Evolutionary conservation across 495 filamentous ascomycete genomes (phyloP), one percentile per base, ranked within the genome.

Genomic region (Aspergillus campestris): DNA sequence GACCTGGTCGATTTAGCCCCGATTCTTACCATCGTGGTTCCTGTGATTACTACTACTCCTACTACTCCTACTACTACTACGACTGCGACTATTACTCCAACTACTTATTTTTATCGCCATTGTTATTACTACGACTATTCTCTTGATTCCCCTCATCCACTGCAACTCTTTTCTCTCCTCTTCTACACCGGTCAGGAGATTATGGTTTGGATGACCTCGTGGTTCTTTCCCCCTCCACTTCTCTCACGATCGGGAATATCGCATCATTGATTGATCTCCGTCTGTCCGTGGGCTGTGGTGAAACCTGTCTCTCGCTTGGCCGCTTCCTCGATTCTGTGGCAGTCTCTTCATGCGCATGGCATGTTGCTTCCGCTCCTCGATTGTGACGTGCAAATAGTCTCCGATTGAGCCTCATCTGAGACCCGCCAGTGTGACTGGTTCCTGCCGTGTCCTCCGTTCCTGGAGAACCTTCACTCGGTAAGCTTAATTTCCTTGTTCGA

Each of bases 371-470:
- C 18, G 44, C 18, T 51, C 42, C 40, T 43, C 45, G 42, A 42
- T 43, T 47, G 47, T 47, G 53, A 48, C 45, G 45, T 51, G 53
- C 44, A 38, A 50, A 31, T 52, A 42, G 49, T 31, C 44, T 56
- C 53, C 53, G 49, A 50, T 52, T 56, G 53, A 56, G 53, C 53
- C 53, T 56, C 53, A 56, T 56, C 39, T 35, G 27, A 34, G 35
- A 44, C 27, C 14, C 31, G 31, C 31, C 15, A 14, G 31, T 31
- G 42, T 44, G 34, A 40, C 35, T 39, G 47, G 40, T 38, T 44
- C 34, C 47, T 38, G 47, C 35, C 34, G 40, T 42, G 40, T 44
- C 31, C 31, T 37, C 47, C 35, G 53, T 52, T 48, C 45, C 47
- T 50, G 42, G 46, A 52, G 14, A 34, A 15, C 42, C 15, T 44